A percentile compares a stretch with the other conserved stretches of the same genome.
Conservation (phyloP, 176 grass and related monocot species). For the Cenchrus purpureus region DNA sequence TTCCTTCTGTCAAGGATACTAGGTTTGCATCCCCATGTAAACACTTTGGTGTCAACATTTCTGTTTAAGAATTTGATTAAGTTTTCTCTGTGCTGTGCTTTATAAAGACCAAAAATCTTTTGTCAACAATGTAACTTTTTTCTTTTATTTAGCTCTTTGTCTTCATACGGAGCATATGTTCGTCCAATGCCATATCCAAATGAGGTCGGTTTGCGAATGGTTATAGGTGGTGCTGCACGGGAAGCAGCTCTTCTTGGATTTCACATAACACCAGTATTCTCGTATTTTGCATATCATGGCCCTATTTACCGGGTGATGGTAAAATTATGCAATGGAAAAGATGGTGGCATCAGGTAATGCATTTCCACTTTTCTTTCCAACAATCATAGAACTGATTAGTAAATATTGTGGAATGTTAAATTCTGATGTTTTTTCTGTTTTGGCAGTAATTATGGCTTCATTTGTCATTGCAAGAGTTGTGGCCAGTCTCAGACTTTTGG, state of each 20-base stretch:
- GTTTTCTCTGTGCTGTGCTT: background rate
- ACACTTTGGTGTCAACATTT: background rate
- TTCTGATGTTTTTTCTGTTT: slow-evolving; percentile 35
- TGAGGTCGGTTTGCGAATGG: slow-evolving; percentile 94
- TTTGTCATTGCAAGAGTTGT: slow-evolving; percentile 81
- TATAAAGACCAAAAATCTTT: background rate
- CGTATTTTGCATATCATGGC: slow-evolving; percentile 85
- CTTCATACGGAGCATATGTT: slow-evolving; percentile 92
- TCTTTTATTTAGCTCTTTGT: slow-evolving; percentile 73
- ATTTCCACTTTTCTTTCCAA: slow-evolving; percentile 18
- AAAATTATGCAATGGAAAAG: slow-evolving; percentile 60
- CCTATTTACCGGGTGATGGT: slow-evolving; percentile 87
- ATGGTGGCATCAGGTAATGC: slow-evolving; percentile 65
- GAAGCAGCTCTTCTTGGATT: slow-evolving; percentile 87
- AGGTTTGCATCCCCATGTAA: background rate
- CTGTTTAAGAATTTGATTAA: background rate
- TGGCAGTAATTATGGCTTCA: slow-evolving; percentile 85
- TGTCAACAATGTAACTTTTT: slow-evolving; percentile 35
- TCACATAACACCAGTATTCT: slow-evolving; percentile 87
- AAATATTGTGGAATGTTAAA: slow-evolving; percentile 7
- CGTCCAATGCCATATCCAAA: slow-evolving; percentile 92
- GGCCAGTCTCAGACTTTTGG: slow-evolving; percentile 80
- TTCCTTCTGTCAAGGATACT: slow-evolving; percentile 1
- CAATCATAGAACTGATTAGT: slow-evolving; percentile 13
- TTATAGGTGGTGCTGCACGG: slow-evolving; percentile 81